phyloP scores from a whole-genome alignment of 495 filamentous ascomycete species.

The Podospora fimiseda region DNA sequence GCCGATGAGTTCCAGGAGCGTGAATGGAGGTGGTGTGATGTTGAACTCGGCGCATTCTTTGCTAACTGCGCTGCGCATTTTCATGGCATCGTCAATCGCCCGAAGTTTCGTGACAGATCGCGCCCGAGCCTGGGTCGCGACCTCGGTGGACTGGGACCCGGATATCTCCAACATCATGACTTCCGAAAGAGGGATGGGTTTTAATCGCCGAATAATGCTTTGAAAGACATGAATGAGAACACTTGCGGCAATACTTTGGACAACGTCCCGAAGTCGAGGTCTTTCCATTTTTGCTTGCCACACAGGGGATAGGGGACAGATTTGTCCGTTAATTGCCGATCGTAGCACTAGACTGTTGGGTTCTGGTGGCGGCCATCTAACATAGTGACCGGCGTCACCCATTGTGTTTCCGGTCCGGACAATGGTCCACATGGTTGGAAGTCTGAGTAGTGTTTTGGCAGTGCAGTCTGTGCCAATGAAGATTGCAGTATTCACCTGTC shows the following conservation, averaged over 20 bases:
- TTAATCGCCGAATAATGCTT: background rate
- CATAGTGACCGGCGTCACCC: background rate
- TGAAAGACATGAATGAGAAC: background rate
- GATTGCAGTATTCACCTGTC: too few relatives aligned
- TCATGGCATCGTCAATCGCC: conserved; percentile 49
- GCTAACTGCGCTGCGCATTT: conserved; percentile 45
- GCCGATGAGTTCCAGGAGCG: conserved; percentile 85
- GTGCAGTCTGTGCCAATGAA: too few relatives aligned
- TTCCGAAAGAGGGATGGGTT: background rate
- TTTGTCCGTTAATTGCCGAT: too few relatives aligned
- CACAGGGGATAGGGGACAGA: background rate
- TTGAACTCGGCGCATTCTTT: conserved; percentile 43
- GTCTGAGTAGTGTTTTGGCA: background rate
- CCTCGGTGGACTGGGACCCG: background rate
- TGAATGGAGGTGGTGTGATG: conserved; percentile 52
- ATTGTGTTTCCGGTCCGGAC: background rate
- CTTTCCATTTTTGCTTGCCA: too few relatives aligned
- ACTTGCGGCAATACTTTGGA: background rate
- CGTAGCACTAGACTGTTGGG: background rate
- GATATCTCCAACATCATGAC: background rate
- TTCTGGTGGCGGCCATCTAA: background rate
- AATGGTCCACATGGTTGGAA: background rate
- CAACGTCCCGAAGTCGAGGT: too few relatives aligned
- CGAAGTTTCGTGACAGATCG: conserved; percentile 34
- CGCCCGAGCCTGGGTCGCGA: background rate